A percentile compares a stretch with the other conserved stretches of the same genome.
Evolutionary conservation across 768 basidiomycete genomes (phyloP).

Genomic region (Termitomyces sp.): DNA sequence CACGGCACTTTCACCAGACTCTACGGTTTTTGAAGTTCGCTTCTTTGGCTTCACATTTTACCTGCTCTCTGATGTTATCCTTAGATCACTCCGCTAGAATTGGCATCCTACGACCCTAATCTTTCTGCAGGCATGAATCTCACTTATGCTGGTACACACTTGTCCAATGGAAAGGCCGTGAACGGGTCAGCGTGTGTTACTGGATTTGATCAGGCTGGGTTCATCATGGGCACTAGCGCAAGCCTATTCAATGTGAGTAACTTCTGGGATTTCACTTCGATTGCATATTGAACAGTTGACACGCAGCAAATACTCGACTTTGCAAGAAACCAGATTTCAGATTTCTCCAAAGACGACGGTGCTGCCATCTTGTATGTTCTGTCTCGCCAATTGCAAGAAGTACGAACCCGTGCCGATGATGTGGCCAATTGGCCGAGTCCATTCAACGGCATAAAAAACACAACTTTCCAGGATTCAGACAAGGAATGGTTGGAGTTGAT

Average conservation of each 20-base stretch:
- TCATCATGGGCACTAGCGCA: constrained; percentile 74
- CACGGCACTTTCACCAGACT: constrained; percentile 32
- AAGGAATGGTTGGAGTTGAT: constrained; percentile 58
- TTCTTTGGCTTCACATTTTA: not conserved
- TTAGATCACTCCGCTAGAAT: constrained; percentile 61
- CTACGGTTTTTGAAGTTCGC: constrained; percentile 56
- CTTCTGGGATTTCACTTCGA: not conserved
- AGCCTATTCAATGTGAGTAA: constrained; percentile 58
- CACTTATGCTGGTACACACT: constrained; percentile 59
- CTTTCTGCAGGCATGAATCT: constrained; percentile 69
- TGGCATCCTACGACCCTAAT: constrained; percentile 71
- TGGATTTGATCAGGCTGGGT: constrained; percentile 72
- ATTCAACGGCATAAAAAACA: constrained; percentile 45
- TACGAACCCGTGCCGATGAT: constrained; percentile 51
- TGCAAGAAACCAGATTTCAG: constrained; percentile 35
- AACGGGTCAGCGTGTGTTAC: constrained; percentile 61
- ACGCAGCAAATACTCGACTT: constrained; percentile 50
- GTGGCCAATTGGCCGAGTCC: constrained; percentile 71
- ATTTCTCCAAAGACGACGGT: constrained; percentile 32
- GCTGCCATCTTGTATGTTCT: constrained; percentile 47
- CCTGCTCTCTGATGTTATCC: not conserved
- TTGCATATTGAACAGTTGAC: not conserved
- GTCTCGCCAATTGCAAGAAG: constrained; percentile 39
- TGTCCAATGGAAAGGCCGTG: constrained; percentile 52
- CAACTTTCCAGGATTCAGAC: constrained; percentile 51